phyloP scores from a whole-genome alignment of 192 early-diverging fungal genomes.

The Umbelopsis vinacea region DNA sequence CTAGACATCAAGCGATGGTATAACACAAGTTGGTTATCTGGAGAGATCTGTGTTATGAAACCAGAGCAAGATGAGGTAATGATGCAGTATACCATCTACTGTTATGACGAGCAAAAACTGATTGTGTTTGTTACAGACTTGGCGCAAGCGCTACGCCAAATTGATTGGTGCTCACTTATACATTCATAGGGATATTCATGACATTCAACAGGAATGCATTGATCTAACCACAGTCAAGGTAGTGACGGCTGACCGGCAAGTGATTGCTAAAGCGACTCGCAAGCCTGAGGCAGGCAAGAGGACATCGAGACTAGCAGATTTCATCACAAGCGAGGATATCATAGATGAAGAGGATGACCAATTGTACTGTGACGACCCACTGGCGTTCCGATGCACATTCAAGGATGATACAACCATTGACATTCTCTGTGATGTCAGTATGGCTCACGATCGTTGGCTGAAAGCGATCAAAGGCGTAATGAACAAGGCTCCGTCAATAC shows the following conservation, averaged over 20 bases:
- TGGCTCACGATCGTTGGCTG: conserved; percentile 14
- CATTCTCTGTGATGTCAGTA: not conserved
- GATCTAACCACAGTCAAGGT: conserved; percentile 1
- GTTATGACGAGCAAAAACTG: not conserved
- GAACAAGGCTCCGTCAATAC: conserved; percentile 17
- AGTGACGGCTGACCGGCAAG: not conserved
- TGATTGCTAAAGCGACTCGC: not conserved
- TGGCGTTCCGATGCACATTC: conserved; percentile 16
- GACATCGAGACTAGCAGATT: not conserved
- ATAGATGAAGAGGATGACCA: conserved; percentile 7
- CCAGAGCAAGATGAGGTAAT: not conserved
- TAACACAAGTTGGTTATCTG: conserved; percentile 5
- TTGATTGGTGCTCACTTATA: conserved; percentile 8
- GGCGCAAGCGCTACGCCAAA: conserved; percentile 1
- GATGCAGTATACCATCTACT: not conserved
- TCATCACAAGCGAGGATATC: not conserved
- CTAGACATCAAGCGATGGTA: conserved; percentile 23
- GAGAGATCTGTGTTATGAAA: not conserved
- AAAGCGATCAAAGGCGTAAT: conserved; percentile 13
- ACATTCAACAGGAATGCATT: not conserved
- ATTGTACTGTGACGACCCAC: not conserved
- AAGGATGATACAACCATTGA: not conserved
- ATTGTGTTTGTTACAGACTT: not conserved
- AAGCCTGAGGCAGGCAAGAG: not conserved
- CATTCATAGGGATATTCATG: conserved; percentile 19